Evolutionary conservation across 768 basidiomycete genomes (phyloP).

Genomic region (Lactarius indigo): DNA sequence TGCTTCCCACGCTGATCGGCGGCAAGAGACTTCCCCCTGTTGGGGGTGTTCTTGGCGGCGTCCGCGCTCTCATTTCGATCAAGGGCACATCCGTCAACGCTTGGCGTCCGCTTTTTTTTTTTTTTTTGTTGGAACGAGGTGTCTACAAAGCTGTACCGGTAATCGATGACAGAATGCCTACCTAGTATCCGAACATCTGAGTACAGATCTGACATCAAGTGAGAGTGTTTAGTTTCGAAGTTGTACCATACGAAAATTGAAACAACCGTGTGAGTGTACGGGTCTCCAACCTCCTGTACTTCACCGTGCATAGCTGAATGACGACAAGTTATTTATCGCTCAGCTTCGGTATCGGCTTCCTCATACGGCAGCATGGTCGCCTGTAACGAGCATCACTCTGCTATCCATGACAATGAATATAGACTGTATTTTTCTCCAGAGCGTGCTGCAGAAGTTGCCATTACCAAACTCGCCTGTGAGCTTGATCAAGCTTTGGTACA

Average conservation of each 20-base stretch:
- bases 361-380: slow-evolving; percentile 51
- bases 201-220: slow-evolving; percentile 55
- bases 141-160: background rate
- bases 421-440: too few relatives aligned
- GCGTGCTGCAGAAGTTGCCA: too few relatives aligned
- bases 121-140: slow-evolving; percentile 31
- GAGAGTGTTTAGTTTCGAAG: slow-evolving; percentile 52
- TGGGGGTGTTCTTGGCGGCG: slow-evolving; percentile 38
- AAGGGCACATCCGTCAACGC: slow-evolving; percentile 2
- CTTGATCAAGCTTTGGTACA: too few relatives aligned
- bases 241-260: slow-evolving; percentile 36
- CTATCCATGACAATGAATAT: too few relatives aligned
- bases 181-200: slow-evolving; percentile 55
- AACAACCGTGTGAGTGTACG: slow-evolving; percentile 41
- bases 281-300: background rate
- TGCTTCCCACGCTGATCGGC: slow-evolving; percentile 24
- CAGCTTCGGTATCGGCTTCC: slow-evolving; percentile 59
- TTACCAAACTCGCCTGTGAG: too few relatives aligned
- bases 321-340: slow-evolving; percentile 50
- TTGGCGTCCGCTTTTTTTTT: slow-evolving; percentile 55
- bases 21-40: slow-evolving; percentile 46
- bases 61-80: slow-evolving; percentile 16
- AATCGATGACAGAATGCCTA: slow-evolving; percentile 44
- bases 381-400: slow-evolving; percentile 37
- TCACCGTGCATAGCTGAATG: background rate